These are phyloP conservation scores for Oemleria cerasiformis DNA, from an alignment of 306 rosid genomes.

Conservation along the genomic window DNA sequence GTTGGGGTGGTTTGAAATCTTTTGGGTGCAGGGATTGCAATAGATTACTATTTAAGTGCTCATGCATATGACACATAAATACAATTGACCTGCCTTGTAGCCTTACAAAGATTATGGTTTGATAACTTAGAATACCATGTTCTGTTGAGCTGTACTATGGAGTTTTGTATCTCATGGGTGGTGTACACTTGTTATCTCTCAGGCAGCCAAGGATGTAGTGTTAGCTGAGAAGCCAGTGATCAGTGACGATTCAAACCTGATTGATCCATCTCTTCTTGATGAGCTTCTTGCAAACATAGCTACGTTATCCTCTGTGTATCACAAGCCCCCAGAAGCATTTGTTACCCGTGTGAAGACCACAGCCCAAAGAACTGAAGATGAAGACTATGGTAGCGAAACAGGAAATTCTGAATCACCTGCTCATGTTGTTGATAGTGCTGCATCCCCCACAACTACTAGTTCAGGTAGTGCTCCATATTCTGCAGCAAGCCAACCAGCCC, in stretches of 20 bases:
- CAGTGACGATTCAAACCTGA: conserved; percentile 88
- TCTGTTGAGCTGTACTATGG: not conserved
- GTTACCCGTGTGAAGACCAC: conserved; percentile 70
- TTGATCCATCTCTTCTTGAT: conserved; percentile 87
- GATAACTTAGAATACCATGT: conserved; percentile 1
- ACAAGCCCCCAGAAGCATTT: conserved; percentile 97
- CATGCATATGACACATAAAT: not conserved
- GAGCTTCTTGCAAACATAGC: conserved; percentile 98
- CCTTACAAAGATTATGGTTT: not conserved
- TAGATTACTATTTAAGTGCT: not conserved
- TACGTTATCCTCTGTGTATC: conserved; percentile 94
- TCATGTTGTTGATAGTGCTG: conserved; percentile 49
- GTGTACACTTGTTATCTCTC: conserved; percentile 38
- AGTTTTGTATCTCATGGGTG: conserved; percentile 29
- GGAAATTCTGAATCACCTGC: conserved; percentile 72
- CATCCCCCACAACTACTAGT: conserved; percentile 58
- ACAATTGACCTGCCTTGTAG: not conserved
- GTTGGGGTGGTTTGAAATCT: not conserved
- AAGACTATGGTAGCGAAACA: conserved; percentile 77
- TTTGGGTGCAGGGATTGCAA: not conserved
- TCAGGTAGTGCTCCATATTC: conserved; percentile 41
- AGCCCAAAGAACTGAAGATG: conserved; percentile 75
- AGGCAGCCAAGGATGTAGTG: conserved; percentile 99
- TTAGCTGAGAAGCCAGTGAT: conserved; percentile 98
- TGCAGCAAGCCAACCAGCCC: conserved; percentile 46